A percentile compares a stretch with the other conserved stretches of the same genome.
phyloP scores from a whole-genome alignment of 441 rosid genomes.

The Populus hybrid region DNA sequence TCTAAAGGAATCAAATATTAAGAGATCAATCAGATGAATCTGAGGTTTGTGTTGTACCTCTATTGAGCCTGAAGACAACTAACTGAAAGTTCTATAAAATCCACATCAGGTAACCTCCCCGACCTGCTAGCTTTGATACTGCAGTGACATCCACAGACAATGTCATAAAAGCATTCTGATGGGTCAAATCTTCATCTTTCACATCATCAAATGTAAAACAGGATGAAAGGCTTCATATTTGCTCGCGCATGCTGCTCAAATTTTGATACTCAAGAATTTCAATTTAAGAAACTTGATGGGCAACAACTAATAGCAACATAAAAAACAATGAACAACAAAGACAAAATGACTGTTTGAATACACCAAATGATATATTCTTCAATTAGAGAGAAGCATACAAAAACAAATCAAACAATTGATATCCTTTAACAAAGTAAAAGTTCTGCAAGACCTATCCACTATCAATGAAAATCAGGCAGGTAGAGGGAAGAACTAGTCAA shows the following conservation, averaged over 20 bases:
- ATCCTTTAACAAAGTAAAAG: not conserved
- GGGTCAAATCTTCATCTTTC: constrained; percentile 27
- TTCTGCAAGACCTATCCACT: not conserved
- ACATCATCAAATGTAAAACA: constrained; percentile 22
- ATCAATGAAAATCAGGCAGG: not conserved
- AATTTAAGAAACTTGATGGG: not conserved
- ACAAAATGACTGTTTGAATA: not conserved
- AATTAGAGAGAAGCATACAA: not conserved
- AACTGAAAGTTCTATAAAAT: constrained; percentile 53
- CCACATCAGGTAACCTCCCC: constrained; percentile 63
- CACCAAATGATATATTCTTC: not conserved
- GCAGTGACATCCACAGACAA: constrained; percentile 69
- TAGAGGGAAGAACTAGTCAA: not conserved
- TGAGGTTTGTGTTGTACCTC: constrained; percentile 57
- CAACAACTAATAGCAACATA: not conserved
- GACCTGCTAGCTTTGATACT: constrained; percentile 79
- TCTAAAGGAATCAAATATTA: not conserved
- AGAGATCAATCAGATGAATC: constrained; percentile 1
- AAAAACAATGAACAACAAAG: not conserved
- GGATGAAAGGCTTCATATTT: not conserved
- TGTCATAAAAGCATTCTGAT: constrained; percentile 37
- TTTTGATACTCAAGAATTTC: not conserved
- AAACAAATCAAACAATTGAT: not conserved
- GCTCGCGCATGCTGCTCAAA: constrained; percentile 5
- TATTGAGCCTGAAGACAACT: constrained; percentile 49